Evolutionary conservation across 495 filamentous ascomycete genomes (phyloP).

Genomic region (Penicillium soppii): DNA sequence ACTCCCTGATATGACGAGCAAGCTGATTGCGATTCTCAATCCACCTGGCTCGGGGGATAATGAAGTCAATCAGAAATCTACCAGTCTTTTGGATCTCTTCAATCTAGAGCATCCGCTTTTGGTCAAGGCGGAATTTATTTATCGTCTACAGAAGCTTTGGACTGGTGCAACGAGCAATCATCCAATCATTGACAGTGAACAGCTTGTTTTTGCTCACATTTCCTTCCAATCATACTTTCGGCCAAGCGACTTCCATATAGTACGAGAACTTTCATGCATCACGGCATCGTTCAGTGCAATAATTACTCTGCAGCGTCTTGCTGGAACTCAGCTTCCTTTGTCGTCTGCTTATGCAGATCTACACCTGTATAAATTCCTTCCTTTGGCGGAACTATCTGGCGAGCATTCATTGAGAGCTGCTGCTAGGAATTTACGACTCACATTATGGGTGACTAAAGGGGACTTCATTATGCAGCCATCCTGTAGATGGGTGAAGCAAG

Average conservation of each 20-base stretch:
- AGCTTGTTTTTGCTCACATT: background rate
- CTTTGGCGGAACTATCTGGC: background rate
- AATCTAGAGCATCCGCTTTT: background rate
- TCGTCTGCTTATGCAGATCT: background rate
- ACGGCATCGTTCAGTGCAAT: background rate
- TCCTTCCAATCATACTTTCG: background rate
- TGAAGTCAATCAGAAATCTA: background rate
- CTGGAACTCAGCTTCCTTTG: background rate
- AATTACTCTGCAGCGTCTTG: background rate
- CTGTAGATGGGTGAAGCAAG: background rate
- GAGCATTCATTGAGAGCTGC: background rate
- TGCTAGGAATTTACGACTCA: background rate
- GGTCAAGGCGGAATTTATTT: background rate
- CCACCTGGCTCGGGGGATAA: background rate
- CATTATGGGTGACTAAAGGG: background rate
- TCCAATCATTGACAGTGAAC: background rate
- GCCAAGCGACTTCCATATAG: background rate
- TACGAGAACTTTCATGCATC: background rate
- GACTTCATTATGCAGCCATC: background rate
- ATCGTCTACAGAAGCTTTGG: background rate
- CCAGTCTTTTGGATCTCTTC: background rate
- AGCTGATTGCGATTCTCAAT: background rate
- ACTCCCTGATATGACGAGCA: background rate
- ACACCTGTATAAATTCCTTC: background rate
- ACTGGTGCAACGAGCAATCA: background rate